Evolutionary conservation across 306 rosid species (phyloP).

Genomic region (Mimosa bimucronata): DNA sequence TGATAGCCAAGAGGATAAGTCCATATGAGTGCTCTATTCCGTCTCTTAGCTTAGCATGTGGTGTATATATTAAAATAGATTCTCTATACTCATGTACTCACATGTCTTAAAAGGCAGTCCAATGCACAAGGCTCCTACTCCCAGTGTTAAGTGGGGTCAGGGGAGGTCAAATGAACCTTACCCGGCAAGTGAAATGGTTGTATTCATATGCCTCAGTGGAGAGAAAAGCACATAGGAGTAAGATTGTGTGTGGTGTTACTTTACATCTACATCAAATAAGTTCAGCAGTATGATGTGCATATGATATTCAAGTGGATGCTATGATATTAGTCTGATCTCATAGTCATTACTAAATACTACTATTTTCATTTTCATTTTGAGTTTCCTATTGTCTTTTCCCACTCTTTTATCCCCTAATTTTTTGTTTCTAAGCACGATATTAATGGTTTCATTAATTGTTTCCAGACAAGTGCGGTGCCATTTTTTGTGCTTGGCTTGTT

Average conservation of each 20-base stretch:
- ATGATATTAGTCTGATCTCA: not conserved
- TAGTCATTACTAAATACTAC: not conserved
- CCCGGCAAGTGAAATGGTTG: too few relatives aligned
- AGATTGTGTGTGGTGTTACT: not conserved
- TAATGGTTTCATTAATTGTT: not conserved
- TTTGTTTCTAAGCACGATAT: not conserved
- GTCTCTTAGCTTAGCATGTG: not conserved
- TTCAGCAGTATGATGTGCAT: not conserved
- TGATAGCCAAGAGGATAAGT: not conserved
- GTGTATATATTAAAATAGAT: not conserved
- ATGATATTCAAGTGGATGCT: not conserved
- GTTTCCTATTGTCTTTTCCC: not conserved
- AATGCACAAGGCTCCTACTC: too few relatives aligned
- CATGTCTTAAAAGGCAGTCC: not conserved
- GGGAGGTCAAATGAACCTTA: too few relatives aligned
- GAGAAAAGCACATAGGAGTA: not conserved
- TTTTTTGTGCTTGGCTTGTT: not conserved
- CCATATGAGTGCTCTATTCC: not conserved
- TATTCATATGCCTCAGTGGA: not conserved
- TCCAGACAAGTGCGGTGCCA: not conserved
- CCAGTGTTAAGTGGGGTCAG: too few relatives aligned
- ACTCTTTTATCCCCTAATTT: not conserved
- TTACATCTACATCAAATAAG: not conserved
- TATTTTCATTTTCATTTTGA: not conserved
- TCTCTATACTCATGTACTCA: not conserved